Conservation (phyloP, 768 basidiomycete genomes). For the Lyophyllum semitale region DNA sequence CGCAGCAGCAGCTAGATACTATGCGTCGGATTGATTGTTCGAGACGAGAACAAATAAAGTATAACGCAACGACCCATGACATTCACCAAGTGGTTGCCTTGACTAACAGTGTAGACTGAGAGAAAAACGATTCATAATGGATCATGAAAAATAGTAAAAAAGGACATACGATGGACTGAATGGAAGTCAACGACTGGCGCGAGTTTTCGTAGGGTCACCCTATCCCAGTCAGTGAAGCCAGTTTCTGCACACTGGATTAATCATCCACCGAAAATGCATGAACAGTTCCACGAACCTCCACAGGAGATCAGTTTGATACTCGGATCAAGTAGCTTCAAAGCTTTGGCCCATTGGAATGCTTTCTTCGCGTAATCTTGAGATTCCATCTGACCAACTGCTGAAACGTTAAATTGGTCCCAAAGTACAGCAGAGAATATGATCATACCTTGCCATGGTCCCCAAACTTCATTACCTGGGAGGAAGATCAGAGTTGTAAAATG, state of each 20-base stretch:
- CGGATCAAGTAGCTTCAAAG: conserved; percentile 57
- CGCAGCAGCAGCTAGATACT: conserved; percentile 44
- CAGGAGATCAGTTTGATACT: conserved; percentile 56
- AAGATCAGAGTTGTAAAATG: conserved; percentile 4
- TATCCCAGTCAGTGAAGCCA: conserved; percentile 44
- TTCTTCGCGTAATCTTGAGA: conserved; percentile 55
- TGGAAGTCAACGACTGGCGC: conserved; percentile 54
- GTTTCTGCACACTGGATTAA: conserved; percentile 31
- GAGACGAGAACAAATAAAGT: not conserved
- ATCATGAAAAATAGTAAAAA: not conserved
- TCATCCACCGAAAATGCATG: not conserved
- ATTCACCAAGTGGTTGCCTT: conserved; percentile 50
- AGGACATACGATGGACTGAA: conserved; percentile 39
- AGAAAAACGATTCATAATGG: not conserved
- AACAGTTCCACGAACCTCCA: conserved; percentile 37
- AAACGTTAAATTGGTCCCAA: not conserved
- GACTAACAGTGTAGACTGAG: conserved; percentile 41
- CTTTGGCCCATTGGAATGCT: conserved; percentile 65
- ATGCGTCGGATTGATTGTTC: not conserved
- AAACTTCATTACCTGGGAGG: conserved; percentile 56
- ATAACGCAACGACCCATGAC: conserved; percentile 49
- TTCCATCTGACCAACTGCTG: conserved; percentile 53
- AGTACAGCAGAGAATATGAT: not conserved
- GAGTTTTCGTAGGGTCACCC: conserved; percentile 39
- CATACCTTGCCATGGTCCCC: conserved; percentile 53